Evolutionary conservation across 148 eudicot species (phyloP).

Genomic region (Persicaria tinctoria): DNA sequence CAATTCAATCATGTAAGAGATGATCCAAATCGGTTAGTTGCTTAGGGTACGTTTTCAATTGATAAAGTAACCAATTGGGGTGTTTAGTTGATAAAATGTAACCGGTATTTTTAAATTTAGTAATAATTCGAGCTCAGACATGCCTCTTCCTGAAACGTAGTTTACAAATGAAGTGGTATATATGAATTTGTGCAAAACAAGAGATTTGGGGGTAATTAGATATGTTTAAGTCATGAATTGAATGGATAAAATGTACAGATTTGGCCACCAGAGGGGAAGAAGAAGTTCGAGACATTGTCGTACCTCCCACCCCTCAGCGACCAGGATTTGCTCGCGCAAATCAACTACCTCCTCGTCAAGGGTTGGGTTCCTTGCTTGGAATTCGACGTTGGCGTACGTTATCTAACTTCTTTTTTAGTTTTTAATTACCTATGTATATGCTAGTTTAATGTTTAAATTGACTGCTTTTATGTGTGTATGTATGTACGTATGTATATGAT

Average conservation of each 20-base stretch:
- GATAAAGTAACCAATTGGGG: no score
- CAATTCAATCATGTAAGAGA: no score
- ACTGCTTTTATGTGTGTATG: background rate
- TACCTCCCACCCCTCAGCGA: background rate
- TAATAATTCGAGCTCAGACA: no score
- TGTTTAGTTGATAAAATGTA: no score
- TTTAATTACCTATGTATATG: background rate
- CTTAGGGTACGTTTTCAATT: no score
- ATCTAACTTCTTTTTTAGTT: background rate
- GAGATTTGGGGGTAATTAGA: no score
- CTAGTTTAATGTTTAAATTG: background rate
- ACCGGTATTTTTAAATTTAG: no score
- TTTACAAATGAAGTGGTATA: no score
- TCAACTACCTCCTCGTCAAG: background rate
- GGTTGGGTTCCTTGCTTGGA: background rate
- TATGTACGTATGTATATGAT: background rate
- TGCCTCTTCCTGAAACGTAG: background rate
- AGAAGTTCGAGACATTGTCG: background rate
- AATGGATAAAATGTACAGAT: conserved; percentile 16
- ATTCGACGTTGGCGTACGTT: conserved; percentile 19
- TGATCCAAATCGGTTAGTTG: no score
- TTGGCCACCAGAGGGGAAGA: conserved; percentile 52
- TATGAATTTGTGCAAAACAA: no score
- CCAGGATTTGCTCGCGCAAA: background rate
- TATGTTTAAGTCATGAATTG: no score